phyloP scores from a whole-genome alignment of 306 rosid species.

The Inga oerstediana region DNA sequence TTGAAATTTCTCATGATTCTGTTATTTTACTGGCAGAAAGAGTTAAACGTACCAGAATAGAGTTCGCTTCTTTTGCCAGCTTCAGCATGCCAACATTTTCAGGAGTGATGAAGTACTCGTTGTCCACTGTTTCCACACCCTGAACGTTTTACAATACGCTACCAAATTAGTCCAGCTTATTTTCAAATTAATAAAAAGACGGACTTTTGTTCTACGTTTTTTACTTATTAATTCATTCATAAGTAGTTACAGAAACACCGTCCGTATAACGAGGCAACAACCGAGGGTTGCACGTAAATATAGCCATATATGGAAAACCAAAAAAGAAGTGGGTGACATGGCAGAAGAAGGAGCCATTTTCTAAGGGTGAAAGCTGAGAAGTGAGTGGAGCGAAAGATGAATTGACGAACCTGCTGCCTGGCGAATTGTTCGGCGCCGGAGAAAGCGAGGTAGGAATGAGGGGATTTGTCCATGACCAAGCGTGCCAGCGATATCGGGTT shows the following conservation, averaged over 20 bases:
- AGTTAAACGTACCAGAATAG: slow-evolving; percentile 59
- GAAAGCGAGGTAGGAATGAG: slow-evolving; percentile 93
- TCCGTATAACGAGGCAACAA: not conserved
- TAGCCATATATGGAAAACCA: not conserved
- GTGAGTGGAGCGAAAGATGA: not conserved
- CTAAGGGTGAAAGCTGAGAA: no score
- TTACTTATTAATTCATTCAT: not conserved
- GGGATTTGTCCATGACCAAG: slow-evolving; percentile 92
- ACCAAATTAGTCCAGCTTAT: not conserved
- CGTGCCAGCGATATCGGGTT: slow-evolving; percentile 93
- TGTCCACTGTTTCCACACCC: slow-evolving; percentile 77
- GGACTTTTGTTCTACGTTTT: not conserved
- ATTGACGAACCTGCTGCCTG: slow-evolving; percentile 65
- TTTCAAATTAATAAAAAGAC: not conserved
- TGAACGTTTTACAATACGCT: slow-evolving; percentile 34
- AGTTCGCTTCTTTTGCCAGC: slow-evolving; percentile 86
- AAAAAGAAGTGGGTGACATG: no score
- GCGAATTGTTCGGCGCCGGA: slow-evolving; percentile 91
- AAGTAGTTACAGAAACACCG: not conserved
- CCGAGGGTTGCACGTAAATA: not conserved
- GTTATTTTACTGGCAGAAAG: not conserved
- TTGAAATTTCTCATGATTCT: not conserved
- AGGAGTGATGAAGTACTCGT: slow-evolving; percentile 80
- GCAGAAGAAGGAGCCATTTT: no score
- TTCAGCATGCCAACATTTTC: slow-evolving; percentile 88